Conservation (phyloP, 306 rosid genomes). For the Cyclanthera cordifolia region DNA sequence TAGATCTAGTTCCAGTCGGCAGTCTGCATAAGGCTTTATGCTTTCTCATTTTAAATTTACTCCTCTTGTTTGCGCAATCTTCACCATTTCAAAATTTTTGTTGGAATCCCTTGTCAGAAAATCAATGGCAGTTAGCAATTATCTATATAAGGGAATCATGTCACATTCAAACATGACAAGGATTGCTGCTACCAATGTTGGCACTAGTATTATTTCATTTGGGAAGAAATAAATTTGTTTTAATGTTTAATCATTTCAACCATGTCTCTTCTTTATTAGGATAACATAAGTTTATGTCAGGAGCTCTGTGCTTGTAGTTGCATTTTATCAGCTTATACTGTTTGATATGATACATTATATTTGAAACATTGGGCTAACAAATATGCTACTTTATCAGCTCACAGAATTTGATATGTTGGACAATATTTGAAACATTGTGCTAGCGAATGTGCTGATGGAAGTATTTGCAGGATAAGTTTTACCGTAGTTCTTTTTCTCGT, state of each 20-base stretch:
- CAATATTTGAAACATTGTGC: not conserved
- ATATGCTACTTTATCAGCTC: not conserved
- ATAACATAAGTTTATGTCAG: not conserved
- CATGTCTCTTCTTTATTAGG: not conserved
- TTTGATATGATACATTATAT: too few species aligned
- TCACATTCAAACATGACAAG: too few species aligned
- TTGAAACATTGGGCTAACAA: too few species aligned
- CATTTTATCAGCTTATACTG: too few species aligned
- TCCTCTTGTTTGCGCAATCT: not conserved
- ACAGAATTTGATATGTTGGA: not conserved
- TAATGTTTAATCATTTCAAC: not conserved
- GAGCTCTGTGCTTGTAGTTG: too few species aligned
- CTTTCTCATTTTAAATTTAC: not conserved
- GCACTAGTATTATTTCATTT: not conserved
- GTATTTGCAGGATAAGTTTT: too few species aligned
- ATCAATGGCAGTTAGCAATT: conserved; percentile 22
- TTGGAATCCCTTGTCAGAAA: conserved; percentile 41
- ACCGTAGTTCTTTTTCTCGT: conserved; percentile 22
- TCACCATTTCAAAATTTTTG: not conserved
- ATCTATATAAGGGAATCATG: too few species aligned
- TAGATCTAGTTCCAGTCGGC: conserved; percentile 24
- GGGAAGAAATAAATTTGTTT: not conserved
- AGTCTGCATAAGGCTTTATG: conserved; percentile 14
- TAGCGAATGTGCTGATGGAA: not conserved
- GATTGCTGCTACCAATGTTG: not conserved